phyloP scores from a whole-genome alignment of 2,329 filamentous ascomycete genomes.

The Penicillium aurantiogriseum region DNA sequence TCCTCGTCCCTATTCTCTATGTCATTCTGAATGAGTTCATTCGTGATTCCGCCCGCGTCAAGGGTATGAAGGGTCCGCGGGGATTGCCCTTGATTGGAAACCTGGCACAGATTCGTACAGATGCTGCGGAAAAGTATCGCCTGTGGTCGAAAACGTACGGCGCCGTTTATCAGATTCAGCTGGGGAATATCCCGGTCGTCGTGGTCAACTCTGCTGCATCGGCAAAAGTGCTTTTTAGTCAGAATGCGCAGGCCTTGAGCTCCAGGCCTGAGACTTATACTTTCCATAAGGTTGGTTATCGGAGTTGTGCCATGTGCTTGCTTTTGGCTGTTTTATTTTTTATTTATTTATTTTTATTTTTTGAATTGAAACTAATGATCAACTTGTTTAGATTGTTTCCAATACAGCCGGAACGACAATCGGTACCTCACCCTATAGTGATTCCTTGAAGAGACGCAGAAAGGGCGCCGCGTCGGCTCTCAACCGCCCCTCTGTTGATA shows the following conservation, averaged over 20 bases:
- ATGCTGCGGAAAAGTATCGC: constrained; percentile 58
- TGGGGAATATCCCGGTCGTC: constrained; percentile 58
- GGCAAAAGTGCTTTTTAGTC: constrained; percentile 52
- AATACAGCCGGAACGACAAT: constrained; percentile 67
- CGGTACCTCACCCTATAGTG: constrained; percentile 65
- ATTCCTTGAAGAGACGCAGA: constrained; percentile 61
- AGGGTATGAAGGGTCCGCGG: constrained; percentile 49
- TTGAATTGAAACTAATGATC: background rate
- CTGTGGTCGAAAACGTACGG: constrained; percentile 53
- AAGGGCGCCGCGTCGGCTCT: constrained; percentile 66
- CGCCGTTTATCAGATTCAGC: constrained; percentile 56
- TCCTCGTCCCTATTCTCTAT: constrained; percentile 44
- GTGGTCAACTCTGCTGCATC: constrained; percentile 56
- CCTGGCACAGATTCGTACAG: constrained; percentile 53
- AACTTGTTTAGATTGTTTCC: constrained; percentile 53
- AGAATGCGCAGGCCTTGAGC: constrained; percentile 55
- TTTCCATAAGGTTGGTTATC: constrained; percentile 53
- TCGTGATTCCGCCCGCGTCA: constrained; percentile 46
- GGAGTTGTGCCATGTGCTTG: too few relatives aligned
- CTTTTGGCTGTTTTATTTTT: background rate
- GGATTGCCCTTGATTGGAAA: constrained; percentile 58
- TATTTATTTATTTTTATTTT: background rate
- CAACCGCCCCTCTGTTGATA: constrained; percentile 63
- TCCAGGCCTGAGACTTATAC: constrained; percentile 60
- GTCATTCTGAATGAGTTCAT: constrained; percentile 52